phyloP scores from a whole-genome alignment of 768 basidiomycete genomes.

The Saitozyma podzolica region DNA sequence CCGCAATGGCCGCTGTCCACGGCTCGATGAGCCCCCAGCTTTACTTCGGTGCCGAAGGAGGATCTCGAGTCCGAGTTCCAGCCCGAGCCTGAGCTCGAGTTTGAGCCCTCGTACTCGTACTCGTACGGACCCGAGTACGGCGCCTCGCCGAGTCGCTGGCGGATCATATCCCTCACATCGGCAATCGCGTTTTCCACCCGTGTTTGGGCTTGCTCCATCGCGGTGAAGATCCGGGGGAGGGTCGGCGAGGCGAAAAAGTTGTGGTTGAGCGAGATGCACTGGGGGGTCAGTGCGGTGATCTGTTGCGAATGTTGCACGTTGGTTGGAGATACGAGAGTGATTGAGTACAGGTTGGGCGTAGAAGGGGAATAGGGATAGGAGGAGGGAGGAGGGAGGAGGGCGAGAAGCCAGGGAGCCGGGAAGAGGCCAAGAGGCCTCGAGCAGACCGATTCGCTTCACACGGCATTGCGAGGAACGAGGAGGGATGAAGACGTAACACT shows the following conservation, averaged over 20 bases:
- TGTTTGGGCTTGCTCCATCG: conserved; percentile 50
- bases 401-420: no score
- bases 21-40: no score
- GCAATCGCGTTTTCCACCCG: conserved; percentile 43
- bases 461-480: no score
- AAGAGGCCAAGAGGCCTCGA: no score
- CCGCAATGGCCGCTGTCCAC: not conserved
- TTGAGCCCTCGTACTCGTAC: no score
- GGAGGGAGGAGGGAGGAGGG: no score
- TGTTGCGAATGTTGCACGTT: not conserved
- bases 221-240: conserved; percentile 42
- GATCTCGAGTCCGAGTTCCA: no score
- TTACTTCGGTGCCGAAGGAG: no score
- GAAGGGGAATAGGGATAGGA: not conserved
- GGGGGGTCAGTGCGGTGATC: not conserved
- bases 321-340: not conserved
- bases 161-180: conserved; percentile 44
- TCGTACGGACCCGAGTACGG: no score
- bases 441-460: no score
- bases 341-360: not conserved
- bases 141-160: conserved; percentile 12
- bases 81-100: no score
- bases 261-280: conserved; percentile 54
- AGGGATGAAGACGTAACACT: no score
- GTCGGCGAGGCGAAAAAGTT: conserved; percentile 48